These are phyloP conservation scores for Pichia kudriavzevii DNA, from an alignment of 1,139 yeast species.

Conservation along the genomic window DNA sequence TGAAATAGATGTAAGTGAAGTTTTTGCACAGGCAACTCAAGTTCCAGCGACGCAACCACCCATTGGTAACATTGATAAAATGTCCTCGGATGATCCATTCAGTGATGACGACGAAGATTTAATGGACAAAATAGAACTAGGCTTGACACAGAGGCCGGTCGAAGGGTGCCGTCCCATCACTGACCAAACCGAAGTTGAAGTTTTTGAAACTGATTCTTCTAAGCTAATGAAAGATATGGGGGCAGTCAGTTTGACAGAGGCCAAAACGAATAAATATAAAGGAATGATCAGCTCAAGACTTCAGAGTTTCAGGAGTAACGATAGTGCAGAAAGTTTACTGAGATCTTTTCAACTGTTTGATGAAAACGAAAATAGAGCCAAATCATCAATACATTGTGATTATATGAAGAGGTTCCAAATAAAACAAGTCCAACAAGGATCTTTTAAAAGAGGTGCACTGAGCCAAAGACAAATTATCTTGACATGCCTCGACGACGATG, in stretches of 20 bases:
- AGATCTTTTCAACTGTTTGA: slow-evolving; percentile 13
- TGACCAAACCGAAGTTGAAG: slow-evolving; percentile 13
- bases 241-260: background rate
- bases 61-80: too few relatives aligned
- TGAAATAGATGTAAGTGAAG: slow-evolving; percentile 26
- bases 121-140: slow-evolving; percentile 14
- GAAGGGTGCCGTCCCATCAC: slow-evolving; percentile 8
- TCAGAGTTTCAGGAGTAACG: too few relatives aligned
- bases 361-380: slow-evolving; percentile 30
- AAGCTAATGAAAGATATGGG: slow-evolving; percentile 1
- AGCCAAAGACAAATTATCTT: slow-evolving; percentile 41
- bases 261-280: slow-evolving; percentile 4
- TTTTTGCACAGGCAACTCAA: slow-evolving; percentile 18
- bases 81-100: slow-evolving; percentile 19
- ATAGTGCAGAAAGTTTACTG: background rate
- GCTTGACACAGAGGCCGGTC: slow-evolving; percentile 1
- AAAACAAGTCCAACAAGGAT: slow-evolving; percentile 30
- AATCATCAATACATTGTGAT: slow-evolving; percentile 37
- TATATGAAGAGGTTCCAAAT: slow-evolving; percentile 48
- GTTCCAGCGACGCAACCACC: too few relatives aligned
- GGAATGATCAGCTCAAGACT: slow-evolving; percentile 6
- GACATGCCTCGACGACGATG: slow-evolving; percentile 36
- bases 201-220: slow-evolving; percentile 3
- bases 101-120: slow-evolving; percentile 26
- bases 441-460: slow-evolving; percentile 30